Conservation (phyloP, 495 filamentous ascomycete species). For the Trichoderma orchidacearum region DNA sequence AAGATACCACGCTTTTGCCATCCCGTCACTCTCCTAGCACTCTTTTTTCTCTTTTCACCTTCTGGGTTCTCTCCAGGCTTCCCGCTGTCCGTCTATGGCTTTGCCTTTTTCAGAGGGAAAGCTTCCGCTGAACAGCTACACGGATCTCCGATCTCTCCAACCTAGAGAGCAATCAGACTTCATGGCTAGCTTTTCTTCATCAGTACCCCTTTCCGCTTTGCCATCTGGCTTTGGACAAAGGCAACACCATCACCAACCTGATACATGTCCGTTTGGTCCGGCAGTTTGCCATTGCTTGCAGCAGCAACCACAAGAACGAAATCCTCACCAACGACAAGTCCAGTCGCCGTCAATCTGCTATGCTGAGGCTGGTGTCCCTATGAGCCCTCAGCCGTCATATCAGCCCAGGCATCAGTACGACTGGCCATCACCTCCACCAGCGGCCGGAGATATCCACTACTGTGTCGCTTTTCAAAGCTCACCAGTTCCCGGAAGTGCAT, state of each 20-base stretch:
- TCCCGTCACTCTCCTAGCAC: background rate
- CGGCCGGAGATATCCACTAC: background rate
- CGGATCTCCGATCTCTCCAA: background rate
- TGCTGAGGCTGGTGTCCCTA: background rate
- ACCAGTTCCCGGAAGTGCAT: background rate
- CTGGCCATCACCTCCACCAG: background rate
- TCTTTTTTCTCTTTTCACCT: background rate
- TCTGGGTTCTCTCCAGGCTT: background rate
- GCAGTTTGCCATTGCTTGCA: background rate
- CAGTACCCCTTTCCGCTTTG: background rate
- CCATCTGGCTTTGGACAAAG: background rate
- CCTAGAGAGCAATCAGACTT: background rate
- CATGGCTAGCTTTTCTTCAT: background rate
- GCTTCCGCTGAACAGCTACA: conserved; percentile 1
- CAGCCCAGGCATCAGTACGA: background rate
- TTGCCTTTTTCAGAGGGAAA: background rate
- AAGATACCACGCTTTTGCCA: background rate
- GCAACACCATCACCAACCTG: background rate
- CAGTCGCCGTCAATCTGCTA: background rate
- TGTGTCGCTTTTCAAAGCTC: background rate
- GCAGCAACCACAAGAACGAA: background rate
- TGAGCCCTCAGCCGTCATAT: background rate
- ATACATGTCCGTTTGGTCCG: background rate
- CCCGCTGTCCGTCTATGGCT: background rate
- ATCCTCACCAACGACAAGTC: background rate